Evolutionary conservation across 805 yeast species (phyloP), one percentile per base, ranked within the genome.

Genomic region (Brettanomyces naardenensis): DNA sequence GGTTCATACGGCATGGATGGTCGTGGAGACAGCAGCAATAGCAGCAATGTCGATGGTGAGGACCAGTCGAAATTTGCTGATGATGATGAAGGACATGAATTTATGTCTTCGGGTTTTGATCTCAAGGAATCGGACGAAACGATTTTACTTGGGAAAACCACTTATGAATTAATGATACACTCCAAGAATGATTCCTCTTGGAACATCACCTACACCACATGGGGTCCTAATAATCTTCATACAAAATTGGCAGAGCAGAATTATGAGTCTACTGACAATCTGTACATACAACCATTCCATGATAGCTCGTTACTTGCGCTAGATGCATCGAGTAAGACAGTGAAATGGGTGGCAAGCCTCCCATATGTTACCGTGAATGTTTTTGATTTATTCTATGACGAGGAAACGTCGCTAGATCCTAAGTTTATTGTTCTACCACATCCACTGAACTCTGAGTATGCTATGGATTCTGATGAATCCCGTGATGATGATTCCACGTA

Each of bases 221-320:
- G 97, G 96, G 94, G 92, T 7, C 95, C 95, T 32, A 90, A 90
- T 56, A 78, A 85, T 46, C 64, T 88, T 37, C 95, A 90, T 56
- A 64, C 55, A 11, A 69, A 65, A 41, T 56, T 75, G 30, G 66
- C 65, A 3, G 49, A 51, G 27, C 77, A 76, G 45, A 71, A 74
- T 43, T 62, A 62, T 34, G 65, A 68, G 18, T 77, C 94, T 3
- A 55, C 69, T 14, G 97, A 89, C 58, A 78, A 79, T 26, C 62
- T 87, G 3, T 83, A 82, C 46, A 76, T 90, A 44, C 79, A 90
- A 5, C 95, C 97, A 1, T 78, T 86, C 52, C 85, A 82, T 51
- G 95, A 87, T 54, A 77, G 73, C 40, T 75, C 95, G 0, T 58
- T 90, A 13, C 58, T 89, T 39, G 96, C 94, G 0, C 71, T 85